Evolutionary conservation across 2,329 filamentous ascomycete genomes (phyloP).

Genomic region (Exophiala lecanii-corni): DNA sequence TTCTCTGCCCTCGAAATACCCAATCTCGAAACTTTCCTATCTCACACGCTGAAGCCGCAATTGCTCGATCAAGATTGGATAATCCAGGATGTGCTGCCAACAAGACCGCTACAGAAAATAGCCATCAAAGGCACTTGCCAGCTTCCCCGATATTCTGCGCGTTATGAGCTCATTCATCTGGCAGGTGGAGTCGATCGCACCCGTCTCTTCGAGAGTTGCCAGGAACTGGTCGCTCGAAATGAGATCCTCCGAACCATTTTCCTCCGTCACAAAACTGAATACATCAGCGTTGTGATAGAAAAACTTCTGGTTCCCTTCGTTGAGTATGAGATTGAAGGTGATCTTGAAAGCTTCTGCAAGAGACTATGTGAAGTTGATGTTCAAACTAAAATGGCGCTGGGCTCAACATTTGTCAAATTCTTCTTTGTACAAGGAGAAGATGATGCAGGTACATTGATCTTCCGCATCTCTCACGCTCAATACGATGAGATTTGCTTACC

Average conservation of each 20-base stretch:
- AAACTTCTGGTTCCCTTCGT: constrained; percentile 50
- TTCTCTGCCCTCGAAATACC: constrained; percentile 47
- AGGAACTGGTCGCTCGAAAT: constrained; percentile 54
- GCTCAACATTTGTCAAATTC: constrained; percentile 59
- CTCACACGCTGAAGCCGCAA: constrained; percentile 45
- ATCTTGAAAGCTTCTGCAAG: constrained; percentile 49
- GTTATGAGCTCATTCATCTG: constrained; percentile 62
- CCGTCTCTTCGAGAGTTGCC: constrained; percentile 42
- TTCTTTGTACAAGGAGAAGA: constrained; percentile 45
- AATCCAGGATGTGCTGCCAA: constrained; percentile 54
- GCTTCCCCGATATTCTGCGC: constrained; percentile 56
- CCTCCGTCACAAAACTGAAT: constrained; percentile 47
- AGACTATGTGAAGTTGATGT: constrained; percentile 54
- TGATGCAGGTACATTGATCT: constrained; percentile 44
- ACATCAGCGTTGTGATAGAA: constrained; percentile 55
- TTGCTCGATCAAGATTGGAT: constrained; percentile 49
- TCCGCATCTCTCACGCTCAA: constrained; percentile 62
- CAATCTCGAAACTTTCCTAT: constrained; percentile 43
- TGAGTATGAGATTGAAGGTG: constrained; percentile 50
- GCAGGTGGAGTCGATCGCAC: constrained; percentile 46
- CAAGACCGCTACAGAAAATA: constrained; percentile 55
- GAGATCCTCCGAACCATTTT: constrained; percentile 65
- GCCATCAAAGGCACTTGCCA: constrained; percentile 56
- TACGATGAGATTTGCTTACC: constrained; percentile 65
- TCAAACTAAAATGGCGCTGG: constrained; percentile 51